These are phyloP conservation scores for Candida ovalis DNA, from an alignment of 805 yeast genomes.

Conservation along the genomic window DNA sequence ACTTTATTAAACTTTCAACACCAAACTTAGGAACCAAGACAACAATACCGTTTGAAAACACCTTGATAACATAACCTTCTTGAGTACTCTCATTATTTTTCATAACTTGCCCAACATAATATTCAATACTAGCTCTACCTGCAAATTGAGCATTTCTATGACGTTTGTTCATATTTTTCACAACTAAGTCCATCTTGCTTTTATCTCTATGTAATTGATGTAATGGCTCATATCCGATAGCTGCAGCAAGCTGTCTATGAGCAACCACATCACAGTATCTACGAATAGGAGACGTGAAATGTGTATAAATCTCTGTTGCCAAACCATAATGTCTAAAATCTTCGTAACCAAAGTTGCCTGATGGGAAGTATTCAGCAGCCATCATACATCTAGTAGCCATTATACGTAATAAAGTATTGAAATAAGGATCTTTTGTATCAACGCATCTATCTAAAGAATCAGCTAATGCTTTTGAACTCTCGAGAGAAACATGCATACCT, in stretches of 20 bases:
- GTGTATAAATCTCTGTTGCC: slow-evolving; percentile 96
- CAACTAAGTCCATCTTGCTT: slow-evolving; percentile 81
- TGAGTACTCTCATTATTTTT: slow-evolving; percentile 74
- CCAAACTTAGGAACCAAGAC: slow-evolving; percentile 95
- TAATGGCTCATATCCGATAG: slow-evolving; percentile 87
- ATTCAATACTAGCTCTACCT: slow-evolving; percentile 96
- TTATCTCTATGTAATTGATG: slow-evolving; percentile 84
- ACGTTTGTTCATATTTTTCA: slow-evolving; percentile 84
- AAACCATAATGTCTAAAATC: slow-evolving; percentile 96
- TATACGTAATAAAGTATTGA: slow-evolving; percentile 89
- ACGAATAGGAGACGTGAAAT: slow-evolving; percentile 97
- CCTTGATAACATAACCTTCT: slow-evolving; percentile 88
- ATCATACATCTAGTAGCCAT: slow-evolving; percentile 99
- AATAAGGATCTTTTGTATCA: slow-evolving; percentile 81
- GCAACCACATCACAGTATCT: slow-evolving; percentile 98
- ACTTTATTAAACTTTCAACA: slow-evolving; percentile 85
- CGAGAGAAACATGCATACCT: slow-evolving; percentile 69
- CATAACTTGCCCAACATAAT: slow-evolving; percentile 97
- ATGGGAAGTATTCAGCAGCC: slow-evolving; percentile 96
- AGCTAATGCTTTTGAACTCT: slow-evolving; percentile 86
- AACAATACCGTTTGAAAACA: slow-evolving; percentile 91
- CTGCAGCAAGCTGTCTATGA: slow-evolving; percentile 97
- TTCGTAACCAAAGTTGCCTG: slow-evolving; percentile 84
- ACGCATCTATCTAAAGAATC: slow-evolving; percentile 87
- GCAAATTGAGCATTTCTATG: slow-evolving; percentile 99